phyloP scores from a whole-genome alignment of 139 green algal species.

The Gonium pectorale region DNA sequence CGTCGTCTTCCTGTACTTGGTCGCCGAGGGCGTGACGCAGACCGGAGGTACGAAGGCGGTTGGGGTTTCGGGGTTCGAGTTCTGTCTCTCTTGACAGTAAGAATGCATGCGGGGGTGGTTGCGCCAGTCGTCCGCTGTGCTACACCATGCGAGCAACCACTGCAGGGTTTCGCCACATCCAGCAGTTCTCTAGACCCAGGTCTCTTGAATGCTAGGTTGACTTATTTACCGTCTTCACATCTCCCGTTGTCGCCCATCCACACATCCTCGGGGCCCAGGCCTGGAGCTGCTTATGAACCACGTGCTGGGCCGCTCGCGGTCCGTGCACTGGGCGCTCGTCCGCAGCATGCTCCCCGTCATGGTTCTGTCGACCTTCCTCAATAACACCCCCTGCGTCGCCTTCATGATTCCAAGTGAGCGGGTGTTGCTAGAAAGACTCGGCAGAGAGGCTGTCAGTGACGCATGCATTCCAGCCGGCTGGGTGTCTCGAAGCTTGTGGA shows the following conservation, averaged over 20 bases:
- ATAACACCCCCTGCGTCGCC: constrained; percentile 77
- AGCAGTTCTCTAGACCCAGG: background rate
- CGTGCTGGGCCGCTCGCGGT: no score
- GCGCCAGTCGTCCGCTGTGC: no score
- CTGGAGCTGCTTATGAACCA: constrained; percentile 7
- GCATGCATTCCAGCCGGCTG: no score
- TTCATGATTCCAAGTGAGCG: constrained; percentile 55
- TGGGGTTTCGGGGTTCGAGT: background rate
- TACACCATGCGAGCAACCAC: no score
- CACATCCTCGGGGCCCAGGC: background rate
- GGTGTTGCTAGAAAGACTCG: no score
- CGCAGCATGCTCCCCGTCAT: constrained; percentile 56
- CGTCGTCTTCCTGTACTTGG: background rate
- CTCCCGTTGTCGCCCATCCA: background rate
- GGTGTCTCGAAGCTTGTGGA: no score
- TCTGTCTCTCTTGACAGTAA: no score
- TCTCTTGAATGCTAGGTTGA: background rate
- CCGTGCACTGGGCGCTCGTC: no score
- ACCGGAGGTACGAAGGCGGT: background rate
- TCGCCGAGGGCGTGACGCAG: background rate
- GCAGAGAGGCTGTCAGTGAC: no score
- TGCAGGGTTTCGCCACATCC: background rate
- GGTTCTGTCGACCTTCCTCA: constrained; percentile 78
- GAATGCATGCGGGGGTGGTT: no score
- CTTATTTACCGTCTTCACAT: background rate